Evolutionary conservation across 2,329 filamentous ascomycete genomes (phyloP), one percentile per base, ranked within the genome.

Genomic region (Metarhizium sp.): DNA sequence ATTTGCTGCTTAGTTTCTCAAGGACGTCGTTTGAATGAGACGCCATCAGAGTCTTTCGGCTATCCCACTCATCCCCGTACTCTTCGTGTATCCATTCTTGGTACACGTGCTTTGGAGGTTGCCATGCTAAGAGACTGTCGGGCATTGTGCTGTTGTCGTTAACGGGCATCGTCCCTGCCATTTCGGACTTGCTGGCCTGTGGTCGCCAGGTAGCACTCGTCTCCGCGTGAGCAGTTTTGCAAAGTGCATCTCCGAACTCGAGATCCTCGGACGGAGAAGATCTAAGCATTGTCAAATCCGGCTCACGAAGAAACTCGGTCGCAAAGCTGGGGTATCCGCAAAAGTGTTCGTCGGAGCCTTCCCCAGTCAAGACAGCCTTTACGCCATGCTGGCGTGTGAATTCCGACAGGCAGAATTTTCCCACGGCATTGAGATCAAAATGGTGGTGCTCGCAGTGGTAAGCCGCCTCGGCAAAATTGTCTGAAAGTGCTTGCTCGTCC

Each of bases 331-430:
- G 65, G 58, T 82, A 83, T 34, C 80, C 80, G 2, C 69, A 74
- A 61, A 82, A 82, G 52, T 75, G 70, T 66, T 82, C 79, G 58
- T 82, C 79, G 8, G 76, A 66, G 4, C 77, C 78, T 60, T 80
- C 76, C 25, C 74, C 73, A 0, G 78, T 80, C 4, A 83, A 66
- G 2, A 83, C 74, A 4, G 81, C 79, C 56, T 79, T 79, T 62
- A 77, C 71, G 7, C 78, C 78, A 10, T 71, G 64, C 43, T 75
- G 67, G 13, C 66, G 71, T 0, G 75, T 71, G 1, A 76, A 60
- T 32, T 71, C 70, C 0, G 77, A 77, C 3, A 82, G 69, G n/a
- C 72, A 71, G 57, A 73, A 76, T 57, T 79, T 79, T 30, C 73
- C 78, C 16, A 82, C 71, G 30, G 67, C 73, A 61, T 81, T 80